Conservation (phyloP, 2,329 filamentous ascomycete genomes). For the Diaporthe ampelina region DNA sequence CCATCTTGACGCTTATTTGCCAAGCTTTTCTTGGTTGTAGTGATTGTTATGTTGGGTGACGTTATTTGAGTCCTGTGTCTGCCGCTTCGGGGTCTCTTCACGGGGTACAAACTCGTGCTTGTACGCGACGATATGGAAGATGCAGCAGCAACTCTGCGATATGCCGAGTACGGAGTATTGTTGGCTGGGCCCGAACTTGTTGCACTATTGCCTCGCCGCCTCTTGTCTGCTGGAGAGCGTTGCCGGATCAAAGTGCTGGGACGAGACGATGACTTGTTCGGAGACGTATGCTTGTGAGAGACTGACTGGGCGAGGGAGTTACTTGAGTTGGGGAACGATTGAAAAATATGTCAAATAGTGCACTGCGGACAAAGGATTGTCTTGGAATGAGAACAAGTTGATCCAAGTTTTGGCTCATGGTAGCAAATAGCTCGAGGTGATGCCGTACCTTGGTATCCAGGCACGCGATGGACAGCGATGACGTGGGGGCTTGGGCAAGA, state of each 20-base stretch:
- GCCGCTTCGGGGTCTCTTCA: neutral
- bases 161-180: neutral
- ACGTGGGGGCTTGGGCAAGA: conserved; percentile 21
- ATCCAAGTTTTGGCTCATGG: neutral
- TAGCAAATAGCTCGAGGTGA: neutral
- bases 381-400: conserved; percentile 13
- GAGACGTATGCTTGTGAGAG: neutral
- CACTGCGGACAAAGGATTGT: neutral
- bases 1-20: conserved; percentile 54
- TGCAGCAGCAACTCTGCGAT: neutral
- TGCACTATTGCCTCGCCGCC: neutral
- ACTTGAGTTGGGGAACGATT: neutral
- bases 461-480: conserved; percentile 29
- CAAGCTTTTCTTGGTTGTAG: neutral
- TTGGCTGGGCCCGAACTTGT: neutral
- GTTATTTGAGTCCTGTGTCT: neutral
- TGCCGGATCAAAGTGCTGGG: neutral
- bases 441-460: neutral
- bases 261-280: neutral
- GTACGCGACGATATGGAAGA: neutral
- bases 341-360: neutral
- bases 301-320: neutral
- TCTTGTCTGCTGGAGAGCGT: neutral
- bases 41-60: neutral
- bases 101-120: neutral